Evolutionary conservation across 2,329 filamentous ascomycete species (phyloP), one percentile per base, ranked within the genome.

Genomic region (Penicillium sp.): DNA sequence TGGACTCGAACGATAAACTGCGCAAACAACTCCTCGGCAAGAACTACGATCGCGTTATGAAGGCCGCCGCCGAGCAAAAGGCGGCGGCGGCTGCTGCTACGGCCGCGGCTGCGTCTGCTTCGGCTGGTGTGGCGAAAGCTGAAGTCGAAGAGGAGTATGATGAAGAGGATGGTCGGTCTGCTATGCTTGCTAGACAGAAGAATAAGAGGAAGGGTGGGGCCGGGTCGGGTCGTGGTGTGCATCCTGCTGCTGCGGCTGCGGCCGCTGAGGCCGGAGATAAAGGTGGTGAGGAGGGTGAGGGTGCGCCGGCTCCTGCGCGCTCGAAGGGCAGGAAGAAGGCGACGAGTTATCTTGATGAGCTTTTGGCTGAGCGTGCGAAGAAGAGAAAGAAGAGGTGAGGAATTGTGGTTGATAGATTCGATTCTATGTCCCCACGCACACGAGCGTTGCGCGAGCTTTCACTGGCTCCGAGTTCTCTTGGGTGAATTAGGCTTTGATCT

Each of bases 311-410:
- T 60, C 55, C 59, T 29, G 58, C 50, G 43, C 54, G 57, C 25
- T 47, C 63, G 10, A 73, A 69, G 51, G 67, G 63, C 23, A 71
- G 68, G 29, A 80, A 77, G 62, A 76, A 77, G 50, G 73, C 73
- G 1, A 74, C 68, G 15, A 84, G 77, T 59, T 85, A 82, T 64
- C 72, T 86, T 25, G 84, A 86, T 67, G 81, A 85, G 62, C 69
- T 86, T 17, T 64, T 79, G 48, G 72, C 72, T n/a, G 67, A 75
- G 48, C 63, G 74, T 55, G 77, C 78, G 8, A 81, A 78, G 62
- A 84, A 84, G 73, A 81, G 80, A 67, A 80, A 77, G 63, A 77
- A 77, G 67, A 73, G 69, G 56, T 74, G 70, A 69, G 64, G 48
- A 9, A 25, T 4, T 27, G 33, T 7, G 21, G 35, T 10, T 10